A percentile compares a stretch with the other conserved stretches of the same genome.
Evolutionary conservation across 768 basidiomycete genomes (phyloP).

Genomic region (Phaffia tasmanica): DNA sequence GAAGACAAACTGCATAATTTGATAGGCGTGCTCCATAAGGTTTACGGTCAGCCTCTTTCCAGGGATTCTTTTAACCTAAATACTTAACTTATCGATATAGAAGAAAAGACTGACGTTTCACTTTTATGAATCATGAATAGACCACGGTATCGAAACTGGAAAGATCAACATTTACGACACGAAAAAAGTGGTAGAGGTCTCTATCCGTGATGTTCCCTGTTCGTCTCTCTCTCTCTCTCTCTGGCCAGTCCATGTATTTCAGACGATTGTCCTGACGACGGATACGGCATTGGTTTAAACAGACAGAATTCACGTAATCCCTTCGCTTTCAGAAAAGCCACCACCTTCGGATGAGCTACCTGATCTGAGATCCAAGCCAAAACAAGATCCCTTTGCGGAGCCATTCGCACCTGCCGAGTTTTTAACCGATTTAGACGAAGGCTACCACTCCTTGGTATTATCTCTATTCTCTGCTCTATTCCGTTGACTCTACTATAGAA

Average conservation of each 20-base stretch:
- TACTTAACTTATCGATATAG: neutral
- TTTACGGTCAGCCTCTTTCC: neutral
- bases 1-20: neutral
- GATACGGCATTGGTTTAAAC: neutral
- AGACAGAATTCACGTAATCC: conserved; percentile 17
- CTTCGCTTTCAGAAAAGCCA: conserved; percentile 8
- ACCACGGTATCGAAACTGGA: neutral
- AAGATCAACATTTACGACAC: conserved; percentile 25
- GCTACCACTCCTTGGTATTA: conserved; percentile 6
- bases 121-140: neutral
- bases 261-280: neutral
- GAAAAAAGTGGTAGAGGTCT: neutral
- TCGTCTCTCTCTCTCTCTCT: neutral
- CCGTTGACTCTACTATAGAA: neutral
- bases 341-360: conserved; percentile 18
- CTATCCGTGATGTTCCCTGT: conserved; percentile 7
- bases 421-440: neutral
- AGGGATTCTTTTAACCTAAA: neutral
- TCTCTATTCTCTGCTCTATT: neutral
- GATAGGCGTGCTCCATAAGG: neutral
- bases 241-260: neutral
- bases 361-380: neutral
- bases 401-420: conserved; percentile 15
- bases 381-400: conserved; percentile 11
- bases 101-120: neutral